Evolutionary conservation across 2,329 filamentous ascomycete species (phyloP).

Genomic region (Trichophyton verrucosum): DNA sequence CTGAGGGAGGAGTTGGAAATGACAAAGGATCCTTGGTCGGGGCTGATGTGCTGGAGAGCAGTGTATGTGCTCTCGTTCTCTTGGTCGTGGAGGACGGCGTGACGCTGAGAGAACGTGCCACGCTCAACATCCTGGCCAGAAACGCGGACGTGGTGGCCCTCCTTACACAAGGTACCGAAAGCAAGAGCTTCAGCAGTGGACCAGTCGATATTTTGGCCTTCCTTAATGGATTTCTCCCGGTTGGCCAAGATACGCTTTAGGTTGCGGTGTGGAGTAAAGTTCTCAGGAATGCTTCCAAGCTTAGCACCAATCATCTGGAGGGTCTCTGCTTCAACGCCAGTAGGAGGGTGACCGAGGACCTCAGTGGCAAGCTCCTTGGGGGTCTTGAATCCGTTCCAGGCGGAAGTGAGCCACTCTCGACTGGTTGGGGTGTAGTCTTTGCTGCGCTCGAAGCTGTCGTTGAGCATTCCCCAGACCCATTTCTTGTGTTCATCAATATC

Average conservation of each 20-base stretch:
- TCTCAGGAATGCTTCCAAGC: slow-evolving; percentile 68
- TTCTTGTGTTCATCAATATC: slow-evolving; percentile 98
- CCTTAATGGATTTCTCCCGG: slow-evolving; percentile 80
- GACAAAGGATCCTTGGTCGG: slow-evolving; percentile 89
- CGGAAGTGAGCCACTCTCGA: slow-evolving; percentile 96
- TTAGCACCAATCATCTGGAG: slow-evolving; percentile 71
- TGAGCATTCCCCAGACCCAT: slow-evolving; percentile 99
- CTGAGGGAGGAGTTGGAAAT: slow-evolving; percentile 89
- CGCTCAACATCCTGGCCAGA: slow-evolving; percentile 98
- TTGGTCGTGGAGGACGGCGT: slow-evolving; percentile 95
- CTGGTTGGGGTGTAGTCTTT: slow-evolving; percentile 94
- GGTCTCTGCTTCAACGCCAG: slow-evolving; percentile 59
- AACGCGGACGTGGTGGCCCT: slow-evolving; percentile 93
- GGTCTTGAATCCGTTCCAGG: slow-evolving; percentile 99
- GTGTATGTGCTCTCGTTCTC: slow-evolving; percentile 88
- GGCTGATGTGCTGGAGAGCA: slow-evolving; percentile 74
- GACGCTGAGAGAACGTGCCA: slow-evolving; percentile 97
- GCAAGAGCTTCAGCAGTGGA: slow-evolving; percentile 91
- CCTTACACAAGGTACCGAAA: slow-evolving; percentile 78
- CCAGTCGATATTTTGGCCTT: slow-evolving; percentile 95
- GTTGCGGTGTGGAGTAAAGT: slow-evolving; percentile 84
- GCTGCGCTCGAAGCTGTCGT: slow-evolving; percentile 92
- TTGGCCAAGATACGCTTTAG: slow-evolving; percentile 87
- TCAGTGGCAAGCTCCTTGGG: slow-evolving; percentile 94
- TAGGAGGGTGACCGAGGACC: slow-evolving; percentile 81